Conservation (phyloP, 2,329 filamentous ascomycete genomes). For the Dactylonectria macrodidyma region DNA sequence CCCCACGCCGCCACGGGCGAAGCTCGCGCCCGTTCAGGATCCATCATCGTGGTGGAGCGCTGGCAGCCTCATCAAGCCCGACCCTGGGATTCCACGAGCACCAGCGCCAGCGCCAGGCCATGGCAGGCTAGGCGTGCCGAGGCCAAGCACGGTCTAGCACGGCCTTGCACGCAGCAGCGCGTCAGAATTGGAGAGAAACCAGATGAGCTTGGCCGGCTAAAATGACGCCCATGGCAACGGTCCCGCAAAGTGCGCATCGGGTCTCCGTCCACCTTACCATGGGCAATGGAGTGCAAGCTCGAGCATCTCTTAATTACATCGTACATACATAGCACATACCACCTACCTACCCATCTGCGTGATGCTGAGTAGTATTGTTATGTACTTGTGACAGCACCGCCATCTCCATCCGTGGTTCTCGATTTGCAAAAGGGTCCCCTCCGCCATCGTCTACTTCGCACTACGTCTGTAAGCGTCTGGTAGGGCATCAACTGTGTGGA, state of each 20-base stretch:
- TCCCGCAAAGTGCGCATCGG: slow-evolving; percentile 4
- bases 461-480: slow-evolving; percentile 16
- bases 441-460: slow-evolving; percentile 13
- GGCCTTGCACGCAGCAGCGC: slow-evolving; percentile 24
- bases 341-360: too few species aligned
- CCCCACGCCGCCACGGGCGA: neutral
- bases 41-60: slow-evolving; percentile 29
- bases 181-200: slow-evolving; percentile 24
- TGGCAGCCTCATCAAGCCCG: slow-evolving; percentile 30
- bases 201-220: slow-evolving; percentile 40
- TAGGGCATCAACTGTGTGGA: slow-evolving; percentile 39
- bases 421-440: slow-evolving; percentile 19
- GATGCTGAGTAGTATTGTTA: too few species aligned
- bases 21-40: neutral
- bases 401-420: slow-evolving; percentile 24
- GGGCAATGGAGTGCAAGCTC: slow-evolving; percentile 2
- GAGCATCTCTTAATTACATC: neutral
- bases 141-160: slow-evolving; percentile 33
- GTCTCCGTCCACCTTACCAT: slow-evolving; percentile 10
- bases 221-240: slow-evolving; percentile 24
- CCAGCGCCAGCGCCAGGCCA: slow-evolving; percentile 35
- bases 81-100: slow-evolving; percentile 22
- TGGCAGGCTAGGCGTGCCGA: slow-evolving; percentile 40
- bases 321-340: neutral
- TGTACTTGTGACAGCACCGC: slow-evolving; percentile 24